These are phyloP conservation scores for Solanum clarkiae DNA, from an alignment of 257 asterid species.

Conservation along the genomic window DNA sequence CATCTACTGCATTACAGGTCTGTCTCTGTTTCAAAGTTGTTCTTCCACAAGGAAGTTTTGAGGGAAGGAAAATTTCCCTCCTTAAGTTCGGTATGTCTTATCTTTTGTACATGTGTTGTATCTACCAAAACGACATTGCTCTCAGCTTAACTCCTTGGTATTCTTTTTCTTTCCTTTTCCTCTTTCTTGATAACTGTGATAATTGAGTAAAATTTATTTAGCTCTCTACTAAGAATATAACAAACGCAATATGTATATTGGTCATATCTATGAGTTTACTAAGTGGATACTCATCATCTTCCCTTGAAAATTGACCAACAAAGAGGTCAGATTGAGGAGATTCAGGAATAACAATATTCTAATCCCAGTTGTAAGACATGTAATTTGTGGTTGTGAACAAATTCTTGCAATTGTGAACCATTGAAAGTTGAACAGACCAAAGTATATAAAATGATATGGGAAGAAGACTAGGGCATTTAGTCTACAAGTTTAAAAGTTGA, in stretches of 20 bases:
- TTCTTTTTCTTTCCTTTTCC: background rate
- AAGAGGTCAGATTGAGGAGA: background rate
- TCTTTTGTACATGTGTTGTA: background rate
- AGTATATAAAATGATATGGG: too few species aligned
- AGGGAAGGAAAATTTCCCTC: background rate
- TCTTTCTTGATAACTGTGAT: background rate
- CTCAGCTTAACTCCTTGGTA: background rate
- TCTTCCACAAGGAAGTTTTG: background rate
- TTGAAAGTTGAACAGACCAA: background rate
- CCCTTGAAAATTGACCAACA: background rate
- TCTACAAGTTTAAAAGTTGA: too few species aligned
- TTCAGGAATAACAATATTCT: background rate
- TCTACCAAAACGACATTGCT: background rate
- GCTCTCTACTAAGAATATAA: too few species aligned
- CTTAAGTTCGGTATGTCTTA: background rate
- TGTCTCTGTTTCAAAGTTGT: too few species aligned
- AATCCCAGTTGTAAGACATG: background rate
- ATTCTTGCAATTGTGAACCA: background rate
- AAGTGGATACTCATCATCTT: background rate
- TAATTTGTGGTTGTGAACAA: too few species aligned
- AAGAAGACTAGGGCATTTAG: too few species aligned
- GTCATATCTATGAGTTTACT: too few species aligned
- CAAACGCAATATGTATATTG: background rate
- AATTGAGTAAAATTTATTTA: too few species aligned
- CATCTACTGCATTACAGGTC: too few species aligned